A percentile compares a stretch with the other conserved stretches of the same genome.
These are phyloP conservation scores for Hypoxylon trugodes DNA, from an alignment of 495 filamentous ascomycete genomes.

Conservation along the genomic window DNA sequence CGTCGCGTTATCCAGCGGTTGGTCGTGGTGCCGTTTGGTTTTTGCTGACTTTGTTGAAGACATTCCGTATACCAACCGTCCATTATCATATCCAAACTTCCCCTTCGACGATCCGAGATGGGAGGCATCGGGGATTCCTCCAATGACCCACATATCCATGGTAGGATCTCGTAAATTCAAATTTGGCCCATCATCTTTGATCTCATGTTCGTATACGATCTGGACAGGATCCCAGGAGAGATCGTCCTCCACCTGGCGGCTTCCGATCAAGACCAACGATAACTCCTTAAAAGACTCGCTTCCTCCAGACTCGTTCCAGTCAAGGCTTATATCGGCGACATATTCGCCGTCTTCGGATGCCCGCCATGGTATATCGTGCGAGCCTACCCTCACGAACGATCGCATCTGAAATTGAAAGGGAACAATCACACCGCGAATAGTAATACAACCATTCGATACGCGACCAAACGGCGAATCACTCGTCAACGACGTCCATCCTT, in stretches of 20 bases:
- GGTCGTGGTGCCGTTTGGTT: too few species aligned
- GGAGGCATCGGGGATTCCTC: too few species aligned
- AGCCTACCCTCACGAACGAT: not conserved
- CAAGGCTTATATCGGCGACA: conserved; percentile 1
- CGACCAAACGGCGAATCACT: not conserved
- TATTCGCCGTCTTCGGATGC: not conserved
- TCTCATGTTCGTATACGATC: not conserved
- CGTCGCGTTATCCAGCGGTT: too few species aligned
- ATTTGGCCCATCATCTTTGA: not conserved
- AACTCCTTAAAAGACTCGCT: not conserved
- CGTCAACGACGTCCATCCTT: not conserved
- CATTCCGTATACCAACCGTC: not conserved
- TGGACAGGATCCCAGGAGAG: not conserved
- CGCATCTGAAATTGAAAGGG: not conserved
- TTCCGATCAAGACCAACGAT: conserved; percentile 8
- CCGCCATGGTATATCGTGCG: not conserved
- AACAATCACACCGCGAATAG: not conserved
- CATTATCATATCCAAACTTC: not conserved
- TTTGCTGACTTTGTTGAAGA: too few species aligned
- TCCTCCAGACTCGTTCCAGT: conserved; percentile 3
- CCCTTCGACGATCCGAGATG: not conserved
- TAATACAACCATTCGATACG: not conserved
- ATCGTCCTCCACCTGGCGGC: not conserved
- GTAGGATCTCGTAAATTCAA: not conserved
- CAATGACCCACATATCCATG: not conserved